phyloP scores from a whole-genome alignment of 495 filamentous ascomycete genomes.

The Hypoxylon lenormandii region DNA sequence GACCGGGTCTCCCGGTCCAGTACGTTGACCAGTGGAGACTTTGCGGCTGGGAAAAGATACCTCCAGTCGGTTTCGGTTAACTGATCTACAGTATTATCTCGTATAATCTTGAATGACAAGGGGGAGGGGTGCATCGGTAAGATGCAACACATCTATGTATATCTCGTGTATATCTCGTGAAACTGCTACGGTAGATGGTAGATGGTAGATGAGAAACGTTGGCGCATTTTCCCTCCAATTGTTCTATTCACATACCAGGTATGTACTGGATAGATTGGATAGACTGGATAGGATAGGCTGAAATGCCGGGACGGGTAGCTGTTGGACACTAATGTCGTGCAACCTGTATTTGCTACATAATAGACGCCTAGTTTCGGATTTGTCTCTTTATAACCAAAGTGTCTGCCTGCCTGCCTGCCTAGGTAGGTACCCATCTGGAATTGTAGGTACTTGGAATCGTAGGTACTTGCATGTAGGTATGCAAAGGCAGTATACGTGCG shows the following conservation, averaged over 20 bases:
- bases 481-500: not conserved
- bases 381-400: not conserved
- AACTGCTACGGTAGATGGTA: too few relatives aligned
- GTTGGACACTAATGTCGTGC: not conserved
- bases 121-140: not conserved
- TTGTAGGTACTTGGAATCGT: too few relatives aligned
- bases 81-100: constrained; percentile 21
- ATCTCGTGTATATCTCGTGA: too few relatives aligned
- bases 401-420: too few relatives aligned
- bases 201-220: too few relatives aligned
- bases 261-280: too few relatives aligned
- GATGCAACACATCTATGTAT: too few relatives aligned
- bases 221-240: too few relatives aligned
- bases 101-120: constrained; percentile 10
- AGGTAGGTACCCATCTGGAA: too few relatives aligned
- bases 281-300: too few relatives aligned
- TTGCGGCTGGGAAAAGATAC: constrained; percentile 20
- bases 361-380: not conserved
- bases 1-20: constrained; percentile 18
- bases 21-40: constrained; percentile 25
- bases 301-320: not conserved
- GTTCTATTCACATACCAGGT: too few relatives aligned
- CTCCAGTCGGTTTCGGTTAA: constrained; percentile 26
- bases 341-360: not conserved
- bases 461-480: too few relatives aligned